Conservation (phyloP, 331 rosid genomes). For the Spiraea crenata region DNA sequence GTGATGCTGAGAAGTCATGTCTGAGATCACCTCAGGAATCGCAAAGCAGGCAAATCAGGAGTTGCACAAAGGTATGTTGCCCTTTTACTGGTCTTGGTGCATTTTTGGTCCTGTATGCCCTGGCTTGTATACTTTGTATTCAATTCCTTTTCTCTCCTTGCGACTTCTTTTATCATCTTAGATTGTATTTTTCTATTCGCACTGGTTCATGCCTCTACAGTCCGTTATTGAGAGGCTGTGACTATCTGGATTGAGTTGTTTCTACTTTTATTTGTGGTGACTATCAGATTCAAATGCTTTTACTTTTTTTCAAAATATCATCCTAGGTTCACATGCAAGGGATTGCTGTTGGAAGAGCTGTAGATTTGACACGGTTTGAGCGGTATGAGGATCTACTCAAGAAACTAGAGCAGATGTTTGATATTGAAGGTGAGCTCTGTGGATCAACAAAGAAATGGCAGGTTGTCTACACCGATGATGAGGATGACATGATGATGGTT, state of each 20-base stretch:
- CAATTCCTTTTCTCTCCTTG: neutral
- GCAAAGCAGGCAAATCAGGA: conserved; percentile 89
- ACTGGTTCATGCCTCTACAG: neutral
- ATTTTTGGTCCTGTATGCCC: neutral
- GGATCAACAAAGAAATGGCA: conserved; percentile 81
- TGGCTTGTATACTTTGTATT: neutral
- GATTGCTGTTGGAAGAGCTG: conserved; percentile 98
- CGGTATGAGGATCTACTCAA: conserved; percentile 67
- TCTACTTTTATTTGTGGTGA: conserved; percentile 20
- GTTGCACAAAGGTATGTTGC: conserved; percentile 83
- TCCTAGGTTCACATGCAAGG: conserved; percentile 98
- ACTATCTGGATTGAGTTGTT: neutral
- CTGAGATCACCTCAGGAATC: conserved; percentile 78
- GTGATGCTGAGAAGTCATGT: conserved; percentile 88
- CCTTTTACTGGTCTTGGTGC: neutral
- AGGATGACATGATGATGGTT: conserved; percentile 98
- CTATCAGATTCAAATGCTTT: conserved; percentile 7
- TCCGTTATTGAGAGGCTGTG: neutral
- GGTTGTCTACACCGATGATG: conserved; percentile 93
- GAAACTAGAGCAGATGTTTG: conserved; percentile 91
- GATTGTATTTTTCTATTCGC: neutral
- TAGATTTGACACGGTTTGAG: conserved; percentile 77
- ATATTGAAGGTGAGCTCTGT: conserved; percentile 77
- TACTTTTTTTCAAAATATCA: neutral
- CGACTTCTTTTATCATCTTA: neutral